Evolutionary conservation across 2,329 filamentous ascomycete genomes (phyloP).

Genomic region (Macrophomina tecta): DNA sequence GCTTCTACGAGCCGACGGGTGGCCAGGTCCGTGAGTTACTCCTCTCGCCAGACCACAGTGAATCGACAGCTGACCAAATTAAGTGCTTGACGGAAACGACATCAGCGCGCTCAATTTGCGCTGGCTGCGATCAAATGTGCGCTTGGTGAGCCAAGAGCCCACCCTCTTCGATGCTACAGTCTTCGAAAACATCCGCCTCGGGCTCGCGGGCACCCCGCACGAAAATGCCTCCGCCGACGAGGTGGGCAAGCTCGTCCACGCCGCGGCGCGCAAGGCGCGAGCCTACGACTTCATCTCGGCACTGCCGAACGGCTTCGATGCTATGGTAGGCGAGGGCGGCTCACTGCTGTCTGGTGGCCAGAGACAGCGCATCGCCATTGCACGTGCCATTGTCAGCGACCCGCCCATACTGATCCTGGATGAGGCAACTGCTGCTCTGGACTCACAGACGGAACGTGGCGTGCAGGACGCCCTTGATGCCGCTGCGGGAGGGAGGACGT

Average conservation of each 20-base stretch:
- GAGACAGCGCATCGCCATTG: slow-evolving; percentile 90
- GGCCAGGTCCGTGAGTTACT: no score
- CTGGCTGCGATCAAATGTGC: slow-evolving; percentile 78
- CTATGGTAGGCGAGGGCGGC: slow-evolving; percentile 86
- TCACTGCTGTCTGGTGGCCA: slow-evolving; percentile 84
- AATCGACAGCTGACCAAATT: no score
- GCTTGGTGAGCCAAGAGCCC: slow-evolving; percentile 87
- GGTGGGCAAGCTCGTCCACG: slow-evolving; percentile 71
- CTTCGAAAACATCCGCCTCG: slow-evolving; percentile 79
- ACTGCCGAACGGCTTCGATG: slow-evolving; percentile 75
- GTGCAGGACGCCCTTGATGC: slow-evolving; percentile 82
- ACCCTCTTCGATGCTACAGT: slow-evolving; percentile 90
- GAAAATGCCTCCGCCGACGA: slow-evolving; percentile 63
- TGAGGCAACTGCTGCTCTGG: slow-evolving; percentile 45
- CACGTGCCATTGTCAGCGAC: slow-evolving; percentile 81
- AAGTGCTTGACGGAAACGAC: slow-evolving; percentile 73
- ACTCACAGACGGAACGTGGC: slow-evolving; percentile 66
- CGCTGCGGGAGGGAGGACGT: slow-evolving; percentile 85
- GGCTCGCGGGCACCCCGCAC: slow-evolving; percentile 40
- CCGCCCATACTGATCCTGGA: slow-evolving; percentile 71
- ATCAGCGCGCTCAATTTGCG: slow-evolving; percentile 72
- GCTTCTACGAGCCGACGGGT: slow-evolving; percentile 75
- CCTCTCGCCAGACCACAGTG: no score
- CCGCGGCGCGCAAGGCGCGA: slow-evolving; percentile 76
- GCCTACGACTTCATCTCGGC: slow-evolving; percentile 37